A percentile compares a stretch with the other conserved stretches of the same genome.
These are phyloP conservation scores for Hypoxylon sp. DNA, from an alignment of 2,329 filamentous ascomycete species.

Conservation along the genomic window DNA sequence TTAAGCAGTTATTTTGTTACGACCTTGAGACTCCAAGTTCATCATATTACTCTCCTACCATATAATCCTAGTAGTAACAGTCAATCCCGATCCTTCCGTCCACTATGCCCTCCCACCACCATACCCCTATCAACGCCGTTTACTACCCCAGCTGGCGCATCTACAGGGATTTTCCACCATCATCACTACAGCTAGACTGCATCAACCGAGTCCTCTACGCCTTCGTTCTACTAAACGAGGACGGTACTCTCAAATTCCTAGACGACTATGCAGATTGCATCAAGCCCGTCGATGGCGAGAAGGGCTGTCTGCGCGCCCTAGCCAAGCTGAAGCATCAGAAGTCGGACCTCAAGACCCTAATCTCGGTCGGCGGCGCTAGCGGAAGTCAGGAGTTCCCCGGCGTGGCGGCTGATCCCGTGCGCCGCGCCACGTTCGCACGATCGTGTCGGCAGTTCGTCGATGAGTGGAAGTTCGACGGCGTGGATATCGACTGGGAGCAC, in stretches of 20 bases:
- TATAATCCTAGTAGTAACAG: neutral
- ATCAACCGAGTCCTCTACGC: slow-evolving; percentile 73
- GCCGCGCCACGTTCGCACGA: slow-evolving; percentile 69
- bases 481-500: slow-evolving; percentile 80
- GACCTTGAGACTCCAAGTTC: neutral
- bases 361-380: slow-evolving; percentile 76
- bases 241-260: slow-evolving; percentile 63
- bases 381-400: slow-evolving; percentile 73
- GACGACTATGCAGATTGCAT: slow-evolving; percentile 75
- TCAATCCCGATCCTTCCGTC: neutral
- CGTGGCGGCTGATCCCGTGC: slow-evolving; percentile 64
- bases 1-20: neutral
- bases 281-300: slow-evolving; percentile 71
- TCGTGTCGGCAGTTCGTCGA: slow-evolving; percentile 68
- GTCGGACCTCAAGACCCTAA: slow-evolving; percentile 69
- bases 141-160: slow-evolving; percentile 74
- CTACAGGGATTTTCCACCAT: slow-evolving; percentile 68
- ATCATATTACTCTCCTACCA: neutral
- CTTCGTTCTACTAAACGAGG: slow-evolving; percentile 64
- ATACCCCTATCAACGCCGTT: slow-evolving; percentile 64
- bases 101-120: slow-evolving; percentile 31
- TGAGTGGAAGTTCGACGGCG: slow-evolving; percentile 71
- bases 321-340: slow-evolving; percentile 70
- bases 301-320: slow-evolving; percentile 73
- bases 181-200: slow-evolving; percentile 66